Evolutionary conservation across 2,329 filamentous ascomycete species (phyloP).

Genomic region (Aspergillus sojae): DNA sequence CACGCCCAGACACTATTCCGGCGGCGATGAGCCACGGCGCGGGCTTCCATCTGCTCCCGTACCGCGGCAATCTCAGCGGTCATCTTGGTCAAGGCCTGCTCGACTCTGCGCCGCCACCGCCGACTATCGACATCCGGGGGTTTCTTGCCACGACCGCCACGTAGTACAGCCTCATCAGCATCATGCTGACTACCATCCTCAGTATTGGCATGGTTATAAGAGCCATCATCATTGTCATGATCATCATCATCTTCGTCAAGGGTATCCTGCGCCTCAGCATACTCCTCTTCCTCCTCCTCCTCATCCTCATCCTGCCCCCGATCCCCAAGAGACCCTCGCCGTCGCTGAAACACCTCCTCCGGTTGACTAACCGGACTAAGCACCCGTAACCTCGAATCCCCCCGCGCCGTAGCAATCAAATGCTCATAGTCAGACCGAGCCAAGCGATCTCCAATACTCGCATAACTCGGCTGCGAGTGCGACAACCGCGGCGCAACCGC

Average conservation of each 20-base stretch:
- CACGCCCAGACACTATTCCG: conserved; percentile 69
- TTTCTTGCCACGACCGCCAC: neutral
- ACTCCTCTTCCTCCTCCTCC: conserved; percentile 45
- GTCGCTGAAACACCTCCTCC: conserved; percentile 58
- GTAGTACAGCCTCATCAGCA: conserved; percentile 2
- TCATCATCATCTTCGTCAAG: conserved; percentile 31
- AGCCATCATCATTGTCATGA: conserved; percentile 8
- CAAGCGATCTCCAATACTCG: conserved; percentile 40
- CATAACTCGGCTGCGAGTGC: conserved; percentile 33
- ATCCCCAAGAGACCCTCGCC: conserved; percentile 46
- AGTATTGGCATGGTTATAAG: conserved; percentile 7
- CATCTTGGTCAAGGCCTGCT: conserved; percentile 82
- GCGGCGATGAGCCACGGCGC: conserved; percentile 70
- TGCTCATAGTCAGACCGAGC: conserved; percentile 45
- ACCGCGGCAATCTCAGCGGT: conserved; percentile 91
- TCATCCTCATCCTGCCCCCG: conserved; percentile 36
- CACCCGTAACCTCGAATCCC: conserved; percentile 63
- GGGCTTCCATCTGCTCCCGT: conserved; percentile 82
- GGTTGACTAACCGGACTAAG: conserved; percentile 85
- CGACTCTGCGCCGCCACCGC: conserved; percentile 80
- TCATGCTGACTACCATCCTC: conserved; percentile 9
- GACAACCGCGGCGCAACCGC: conserved; percentile 32
- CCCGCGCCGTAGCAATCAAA: conserved; percentile 47
- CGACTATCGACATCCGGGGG: conserved; percentile 39
- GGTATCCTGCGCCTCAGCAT: conserved; percentile 39